phyloP scores from a whole-genome alignment of 768 basidiomycete genomes.

The Tylopilus rubrobrunneus region DNA sequence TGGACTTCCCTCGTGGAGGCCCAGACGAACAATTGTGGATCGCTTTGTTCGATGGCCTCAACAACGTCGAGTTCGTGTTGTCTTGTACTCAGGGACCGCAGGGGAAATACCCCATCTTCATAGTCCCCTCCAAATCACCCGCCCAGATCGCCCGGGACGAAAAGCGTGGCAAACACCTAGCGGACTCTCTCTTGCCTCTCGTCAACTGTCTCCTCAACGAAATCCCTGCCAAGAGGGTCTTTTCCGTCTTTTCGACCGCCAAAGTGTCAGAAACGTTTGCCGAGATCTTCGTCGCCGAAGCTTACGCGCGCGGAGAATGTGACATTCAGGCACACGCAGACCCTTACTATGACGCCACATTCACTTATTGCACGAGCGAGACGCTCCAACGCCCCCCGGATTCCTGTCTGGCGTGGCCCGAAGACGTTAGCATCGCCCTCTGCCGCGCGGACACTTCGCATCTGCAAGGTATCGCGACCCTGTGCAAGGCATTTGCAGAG shows the following conservation, averaged over 20 bases:
- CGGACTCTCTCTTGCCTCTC: constrained; percentile 7
- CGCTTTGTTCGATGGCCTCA: constrained; percentile 17
- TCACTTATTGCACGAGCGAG: constrained; percentile 49
- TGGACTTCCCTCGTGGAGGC: not conserved
- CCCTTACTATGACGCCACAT: constrained; percentile 62
- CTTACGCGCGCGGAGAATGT: constrained; percentile 7
- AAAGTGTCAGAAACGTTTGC: constrained; percentile 45
- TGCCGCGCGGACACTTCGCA: constrained; percentile 34
- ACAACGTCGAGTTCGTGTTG: constrained; percentile 7
- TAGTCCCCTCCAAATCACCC: constrained; percentile 14
- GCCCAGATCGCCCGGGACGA: constrained; percentile 13
- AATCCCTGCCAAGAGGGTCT: constrained; percentile 26
- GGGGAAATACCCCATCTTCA: constrained; percentile 12
- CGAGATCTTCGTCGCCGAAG: constrained; percentile 45
- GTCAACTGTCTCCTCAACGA: constrained; percentile 11
- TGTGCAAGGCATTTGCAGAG: constrained; percentile 55
- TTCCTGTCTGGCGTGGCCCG: not conserved
- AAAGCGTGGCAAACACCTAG: not conserved
- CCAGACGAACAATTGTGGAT: constrained; percentile 30
- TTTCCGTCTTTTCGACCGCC: constrained; percentile 63
- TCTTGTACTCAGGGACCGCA: constrained; percentile 5
- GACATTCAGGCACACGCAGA: constrained; percentile 24
- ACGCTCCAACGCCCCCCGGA: constrained; percentile 30
- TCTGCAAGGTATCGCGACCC: constrained; percentile 31
- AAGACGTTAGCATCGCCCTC: constrained; percentile 24